A percentile compares a stretch with the other conserved stretches of the same genome.
phyloP scores from a whole-genome alignment of 371 early-diverging fungal species.

The Mucor indicus region DNA sequence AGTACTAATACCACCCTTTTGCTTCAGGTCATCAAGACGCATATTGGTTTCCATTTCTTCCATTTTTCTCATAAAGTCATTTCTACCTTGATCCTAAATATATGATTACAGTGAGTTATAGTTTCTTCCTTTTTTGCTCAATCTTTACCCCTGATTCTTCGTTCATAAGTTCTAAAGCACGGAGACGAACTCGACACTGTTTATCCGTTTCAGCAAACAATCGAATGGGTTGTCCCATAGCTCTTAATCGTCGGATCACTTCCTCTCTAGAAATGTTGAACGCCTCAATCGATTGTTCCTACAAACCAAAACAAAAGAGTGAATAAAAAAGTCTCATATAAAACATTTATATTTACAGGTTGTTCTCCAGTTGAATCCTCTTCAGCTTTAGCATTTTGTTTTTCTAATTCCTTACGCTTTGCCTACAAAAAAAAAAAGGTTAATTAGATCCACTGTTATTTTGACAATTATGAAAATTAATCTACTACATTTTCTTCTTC shows the following conservation, averaged over 20 bases:
- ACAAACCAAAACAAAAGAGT: neutral
- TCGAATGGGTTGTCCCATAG: constrained; percentile 88
- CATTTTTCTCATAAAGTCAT: constrained; percentile 84
- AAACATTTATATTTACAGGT: constrained; percentile 3
- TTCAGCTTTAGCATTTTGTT: constrained; percentile 14
- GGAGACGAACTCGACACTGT: constrained; percentile 80
- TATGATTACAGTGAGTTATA: too few relatives aligned
- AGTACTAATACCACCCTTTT: constrained; percentile 41
- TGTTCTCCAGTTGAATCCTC: constrained; percentile 17
- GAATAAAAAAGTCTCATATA: neutral
- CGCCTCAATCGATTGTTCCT: constrained; percentile 34
- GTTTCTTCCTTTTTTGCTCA: too few relatives aligned
- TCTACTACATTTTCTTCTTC: constrained; percentile 25
- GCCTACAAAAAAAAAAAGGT: constrained; percentile 8
- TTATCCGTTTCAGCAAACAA: constrained; percentile 90
- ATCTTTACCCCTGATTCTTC: constrained; percentile 63
- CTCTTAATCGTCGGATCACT: constrained; percentile 79
- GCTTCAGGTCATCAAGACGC: constrained; percentile 70
- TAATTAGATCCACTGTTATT: neutral
- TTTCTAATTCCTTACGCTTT: constrained; percentile 23
- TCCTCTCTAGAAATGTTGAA: constrained; percentile 78
- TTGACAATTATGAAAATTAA: neutral
- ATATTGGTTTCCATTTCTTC: constrained; percentile 85
- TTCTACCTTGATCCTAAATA: constrained; percentile 61
- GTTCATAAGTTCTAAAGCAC: constrained; percentile 82